Conservation (phyloP, 257 asterid species). For the Mentha longifolia region DNA sequence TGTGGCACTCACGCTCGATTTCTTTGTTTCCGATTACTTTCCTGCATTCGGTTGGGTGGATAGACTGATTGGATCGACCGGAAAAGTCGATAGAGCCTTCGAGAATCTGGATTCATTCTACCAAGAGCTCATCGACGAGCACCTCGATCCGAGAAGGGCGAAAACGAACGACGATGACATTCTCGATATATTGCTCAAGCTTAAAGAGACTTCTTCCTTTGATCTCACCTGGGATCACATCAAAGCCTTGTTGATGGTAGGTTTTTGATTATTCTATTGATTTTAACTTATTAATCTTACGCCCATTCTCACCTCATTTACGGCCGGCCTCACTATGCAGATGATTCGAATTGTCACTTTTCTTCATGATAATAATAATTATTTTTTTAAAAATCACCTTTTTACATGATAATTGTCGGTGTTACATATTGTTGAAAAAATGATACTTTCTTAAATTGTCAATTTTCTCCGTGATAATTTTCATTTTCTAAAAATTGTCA, state of each 20-base stretch:
- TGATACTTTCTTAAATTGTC: too few relatives aligned
- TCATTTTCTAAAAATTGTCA: too few relatives aligned
- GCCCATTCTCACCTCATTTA: too few relatives aligned
- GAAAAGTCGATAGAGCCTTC: neutral
- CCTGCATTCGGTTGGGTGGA: conserved; percentile 26
- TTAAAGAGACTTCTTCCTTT: neutral
- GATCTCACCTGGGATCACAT: neutral
- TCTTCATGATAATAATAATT: too few relatives aligned
- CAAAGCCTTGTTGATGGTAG: neutral
- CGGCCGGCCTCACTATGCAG: too few relatives aligned
- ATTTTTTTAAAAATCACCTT: too few relatives aligned
- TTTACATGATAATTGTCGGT: too few relatives aligned
- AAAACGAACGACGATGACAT: neutral
- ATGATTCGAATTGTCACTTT: too few relatives aligned
- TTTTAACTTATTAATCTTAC: too few relatives aligned
- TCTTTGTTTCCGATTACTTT: conserved; percentile 26
- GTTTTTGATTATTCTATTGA: too few relatives aligned
- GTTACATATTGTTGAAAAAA: too few relatives aligned
- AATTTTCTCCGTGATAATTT: too few relatives aligned
- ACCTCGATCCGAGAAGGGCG: neutral
- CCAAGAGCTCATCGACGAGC: conserved; percentile 30
- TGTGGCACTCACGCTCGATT: neutral
- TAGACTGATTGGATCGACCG: neutral
- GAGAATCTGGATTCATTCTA: conserved; percentile 25
- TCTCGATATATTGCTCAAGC: neutral